Evolutionary conservation across 148 eudicot species (phyloP).

Genomic region (Rhododendron griersonianum): DNA sequence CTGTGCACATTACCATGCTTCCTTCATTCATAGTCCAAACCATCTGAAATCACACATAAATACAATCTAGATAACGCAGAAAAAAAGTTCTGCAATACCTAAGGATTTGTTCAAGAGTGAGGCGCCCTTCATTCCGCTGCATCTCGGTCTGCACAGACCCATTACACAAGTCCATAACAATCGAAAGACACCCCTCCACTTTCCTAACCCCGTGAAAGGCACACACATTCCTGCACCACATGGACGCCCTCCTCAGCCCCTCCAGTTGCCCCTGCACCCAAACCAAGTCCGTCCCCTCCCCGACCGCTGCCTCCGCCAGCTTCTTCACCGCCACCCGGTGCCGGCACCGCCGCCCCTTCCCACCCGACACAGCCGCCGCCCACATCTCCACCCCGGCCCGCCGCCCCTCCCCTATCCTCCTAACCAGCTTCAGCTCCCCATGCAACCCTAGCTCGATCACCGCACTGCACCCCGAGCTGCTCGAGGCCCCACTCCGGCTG

Average conservation of each 20-base stretch:
- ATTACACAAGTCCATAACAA: conserved; percentile 76
- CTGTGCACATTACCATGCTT: no score
- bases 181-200: conserved; percentile 45
- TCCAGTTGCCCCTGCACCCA: conserved; percentile 81
- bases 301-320: conserved; percentile 49
- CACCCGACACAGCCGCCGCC: conserved; percentile 40
- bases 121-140: conserved; percentile 76
- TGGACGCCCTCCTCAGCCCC: conserved; percentile 58
- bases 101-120: conserved; percentile 94
- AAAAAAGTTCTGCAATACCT: conserved; percentile 36
- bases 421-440: conserved; percentile 54
- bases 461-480: conserved; percentile 20
- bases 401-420: conserved; percentile 63
- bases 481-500: conserved; percentile 18
- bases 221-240: conserved; percentile 97
- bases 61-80: background rate
- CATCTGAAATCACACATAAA: background rate
- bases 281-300: conserved; percentile 63
- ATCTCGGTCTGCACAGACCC: conserved; percentile 84
- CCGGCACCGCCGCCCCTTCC: conserved; percentile 31
- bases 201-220: conserved; percentile 61
- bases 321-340: conserved; percentile 86
- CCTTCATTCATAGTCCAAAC: background rate
- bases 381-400: conserved; percentile 73
- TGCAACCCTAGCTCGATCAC: conserved; percentile 54